These are phyloP conservation scores for Pseudogymnoascus sp. DNA, from an alignment of 2,329 filamentous ascomycete species.

Conservation along the genomic window DNA sequence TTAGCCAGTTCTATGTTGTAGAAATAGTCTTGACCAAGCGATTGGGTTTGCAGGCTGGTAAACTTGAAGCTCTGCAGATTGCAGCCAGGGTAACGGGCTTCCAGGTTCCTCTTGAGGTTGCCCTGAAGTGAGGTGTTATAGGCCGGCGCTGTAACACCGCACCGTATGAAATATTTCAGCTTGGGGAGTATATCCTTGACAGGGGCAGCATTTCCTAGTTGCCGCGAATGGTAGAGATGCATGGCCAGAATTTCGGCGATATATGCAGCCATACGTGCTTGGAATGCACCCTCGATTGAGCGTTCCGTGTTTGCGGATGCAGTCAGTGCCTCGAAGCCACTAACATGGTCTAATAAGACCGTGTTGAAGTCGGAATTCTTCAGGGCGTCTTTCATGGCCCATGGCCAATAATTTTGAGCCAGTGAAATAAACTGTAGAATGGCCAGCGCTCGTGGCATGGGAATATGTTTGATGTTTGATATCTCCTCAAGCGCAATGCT, in stretches of 20 bases:
- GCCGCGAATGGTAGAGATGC: slow-evolving; percentile 79
- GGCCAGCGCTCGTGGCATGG: slow-evolving; percentile 60
- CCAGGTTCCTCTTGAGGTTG: slow-evolving; percentile 80
- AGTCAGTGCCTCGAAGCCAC: slow-evolving; percentile 45
- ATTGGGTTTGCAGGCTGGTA: slow-evolving; percentile 56
- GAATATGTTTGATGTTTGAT: slow-evolving; percentile 55
- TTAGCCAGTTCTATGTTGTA: slow-evolving; percentile 74
- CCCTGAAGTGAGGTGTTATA: slow-evolving; percentile 85
- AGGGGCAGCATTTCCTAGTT: slow-evolving; percentile 61
- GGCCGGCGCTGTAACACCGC: slow-evolving; percentile 68
- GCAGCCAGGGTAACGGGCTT: slow-evolving; percentile 66
- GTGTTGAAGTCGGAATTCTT: slow-evolving; percentile 68
- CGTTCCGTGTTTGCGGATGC: slow-evolving; percentile 46
- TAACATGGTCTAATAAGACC: slow-evolving; percentile 64
- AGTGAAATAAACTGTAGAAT: slow-evolving; percentile 82
- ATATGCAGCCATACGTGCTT: slow-evolving; percentile 68
- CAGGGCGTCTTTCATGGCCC: slow-evolving; percentile 76
- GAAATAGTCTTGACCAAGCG: slow-evolving; percentile 71
- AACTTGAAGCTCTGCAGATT: slow-evolving; percentile 74
- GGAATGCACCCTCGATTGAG: slow-evolving; percentile 41
- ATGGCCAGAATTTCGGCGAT: slow-evolving; percentile 85
- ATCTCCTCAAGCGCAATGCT: slow-evolving; percentile 66
- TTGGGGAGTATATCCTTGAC: slow-evolving; percentile 66
- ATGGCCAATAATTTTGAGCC: slow-evolving; percentile 91
- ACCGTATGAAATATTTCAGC: slow-evolving; percentile 70